Base-by-base conservation (phyloP, 2,329 filamentous ascomycete genomes). In the Phyllosticta citribraziliensis region DNA sequence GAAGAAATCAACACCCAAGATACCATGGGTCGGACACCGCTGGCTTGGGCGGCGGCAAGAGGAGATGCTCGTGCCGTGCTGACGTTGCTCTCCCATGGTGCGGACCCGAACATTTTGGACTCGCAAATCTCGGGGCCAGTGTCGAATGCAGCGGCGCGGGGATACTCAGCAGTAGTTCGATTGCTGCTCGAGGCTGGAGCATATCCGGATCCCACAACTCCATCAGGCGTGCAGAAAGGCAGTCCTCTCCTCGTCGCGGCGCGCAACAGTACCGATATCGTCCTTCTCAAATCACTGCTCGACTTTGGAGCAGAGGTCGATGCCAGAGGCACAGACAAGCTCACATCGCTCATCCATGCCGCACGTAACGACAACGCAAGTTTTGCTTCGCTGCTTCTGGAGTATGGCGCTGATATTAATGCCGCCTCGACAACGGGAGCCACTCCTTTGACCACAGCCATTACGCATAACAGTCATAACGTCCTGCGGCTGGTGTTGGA, bases 361-460 rank as follows among this genome's bases (percentile, higher is more conserved):
- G 66, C 72, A 5, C 67, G 68, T 20, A 69, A 66, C 20, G 64
- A 73, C 55, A 68, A 69, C 40, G 66, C 66, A 2, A 67, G 64
- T 55, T 69, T 72, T 55, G 71, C 71, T 0, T 67, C 69, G 22
- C 62, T 74, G n/a, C 64, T 74, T 9, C 65, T 74, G 2, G 72
- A 74, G 40, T 69, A 72, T 62, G 71, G 71, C 4, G 72, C 72
- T 27, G 64, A 72, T 55, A 70, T 73, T 62, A 74, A 74, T 62
- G 66, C 66, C 30, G 62, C 64, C 8, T 66, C 71, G 3, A 60
- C 55, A 11, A 68, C 64, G 27, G 69, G 69, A 3, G 63, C 66
- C 27, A 73, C 71, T 17, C 69, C 72, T 0, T 63, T 74, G 35
- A 74, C 71, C 0, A 72, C 68, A 6, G 67, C 73, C 12, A 72